Base-by-base conservation (phyloP, 1,139 yeast species). In the Lodderomyces elongisporus region DNA sequence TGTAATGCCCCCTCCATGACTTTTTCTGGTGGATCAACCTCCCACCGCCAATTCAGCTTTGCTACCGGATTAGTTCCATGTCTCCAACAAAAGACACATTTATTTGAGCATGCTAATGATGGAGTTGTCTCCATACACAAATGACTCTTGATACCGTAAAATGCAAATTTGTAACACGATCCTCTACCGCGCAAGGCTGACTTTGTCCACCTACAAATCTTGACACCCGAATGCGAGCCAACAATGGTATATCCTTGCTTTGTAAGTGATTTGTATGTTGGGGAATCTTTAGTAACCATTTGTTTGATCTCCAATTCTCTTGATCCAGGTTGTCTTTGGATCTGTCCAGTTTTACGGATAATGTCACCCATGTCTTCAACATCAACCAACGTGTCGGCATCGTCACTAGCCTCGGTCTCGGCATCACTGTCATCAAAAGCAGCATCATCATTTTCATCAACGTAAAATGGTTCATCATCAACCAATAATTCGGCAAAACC, bases 61-160 rank as follows among this genome's bases (percentile, higher is more conserved):
- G 96, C 96, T 1, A 89, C 96, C 0, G 97, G 97, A 49, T 88
- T 89, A 3, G 96, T 88, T 31, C 96, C 96, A 53, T 89, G 96
- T 54, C 97, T 74, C 97, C 97, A 88, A 60, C 97, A 88, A 53
- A 88, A 88, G 3, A 88, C 96, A 69, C 97, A 88, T 56, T 88
- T 88, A 54, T 88, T 88, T 7, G 96, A 85, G 56, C 97, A 88
- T 4, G 96, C 91, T 39, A 88, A 65, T 2, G 95, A 82, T 1
- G 97, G 96, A 0, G 97, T 88, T 2, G 96, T 78, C 54, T 88
- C 97, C 96, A 88, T 88, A 61, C 97, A 89, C 41, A 89, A 66
- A 58, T 91, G 96, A 2, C 94, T 83, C 41, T 73, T 76, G 47
- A 88, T 88, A 17, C 96, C 96, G 54, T 89, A 88, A 50, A 88